Conservation (phyloP, 2,329 filamentous ascomycete species). For the Neofusicoccum umdonicola region DNA sequence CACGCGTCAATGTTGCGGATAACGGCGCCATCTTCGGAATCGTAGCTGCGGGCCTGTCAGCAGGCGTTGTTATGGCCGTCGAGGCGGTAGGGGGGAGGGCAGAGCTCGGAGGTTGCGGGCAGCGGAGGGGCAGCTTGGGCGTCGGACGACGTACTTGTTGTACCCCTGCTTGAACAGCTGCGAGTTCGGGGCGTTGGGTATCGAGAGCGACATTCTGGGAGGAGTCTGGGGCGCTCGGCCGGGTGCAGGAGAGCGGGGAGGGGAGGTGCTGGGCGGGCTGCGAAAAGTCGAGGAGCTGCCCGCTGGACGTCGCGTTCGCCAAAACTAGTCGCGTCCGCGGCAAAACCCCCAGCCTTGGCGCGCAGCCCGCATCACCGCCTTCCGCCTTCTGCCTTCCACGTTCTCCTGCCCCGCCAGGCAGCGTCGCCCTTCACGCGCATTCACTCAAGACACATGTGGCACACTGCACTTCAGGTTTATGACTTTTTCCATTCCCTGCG, state of each 20-base stretch:
- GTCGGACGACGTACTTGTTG: slow-evolving; percentile 68
- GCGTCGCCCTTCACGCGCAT: background rate
- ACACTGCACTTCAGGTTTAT: background rate
- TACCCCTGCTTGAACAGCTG: slow-evolving; percentile 96
- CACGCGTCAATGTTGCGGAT: slow-evolving; percentile 98
- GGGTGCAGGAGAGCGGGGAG: background rate
- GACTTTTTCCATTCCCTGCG: slow-evolving; percentile 2
- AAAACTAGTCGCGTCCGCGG: slow-evolving; percentile 8
- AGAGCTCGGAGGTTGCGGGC: slow-evolving; percentile 19
- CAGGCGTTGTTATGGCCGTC: slow-evolving; percentile 20
- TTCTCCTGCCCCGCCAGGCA: too few species aligned
- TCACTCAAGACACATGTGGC: background rate
- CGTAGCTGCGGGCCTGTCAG: slow-evolving; percentile 68
- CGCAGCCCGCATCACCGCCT: slow-evolving; percentile 1
- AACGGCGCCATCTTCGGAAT: slow-evolving; percentile 97
- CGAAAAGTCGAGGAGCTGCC: slow-evolving; percentile 16
- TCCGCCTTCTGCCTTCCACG: background rate
- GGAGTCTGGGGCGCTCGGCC: background rate
- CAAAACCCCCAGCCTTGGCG: slow-evolving; percentile 10
- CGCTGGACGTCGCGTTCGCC: slow-evolving; percentile 14
- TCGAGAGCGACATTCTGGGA: slow-evolving; percentile 82
- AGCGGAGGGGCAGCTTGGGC: slow-evolving; percentile 22
- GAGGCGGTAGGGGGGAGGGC: background rate
- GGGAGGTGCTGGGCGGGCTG: background rate
- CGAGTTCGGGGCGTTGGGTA: slow-evolving; percentile 89